Base-by-base conservation (phyloP, 2,329 filamentous ascomycete genomes). In the Metarhizium humberi region DNA sequence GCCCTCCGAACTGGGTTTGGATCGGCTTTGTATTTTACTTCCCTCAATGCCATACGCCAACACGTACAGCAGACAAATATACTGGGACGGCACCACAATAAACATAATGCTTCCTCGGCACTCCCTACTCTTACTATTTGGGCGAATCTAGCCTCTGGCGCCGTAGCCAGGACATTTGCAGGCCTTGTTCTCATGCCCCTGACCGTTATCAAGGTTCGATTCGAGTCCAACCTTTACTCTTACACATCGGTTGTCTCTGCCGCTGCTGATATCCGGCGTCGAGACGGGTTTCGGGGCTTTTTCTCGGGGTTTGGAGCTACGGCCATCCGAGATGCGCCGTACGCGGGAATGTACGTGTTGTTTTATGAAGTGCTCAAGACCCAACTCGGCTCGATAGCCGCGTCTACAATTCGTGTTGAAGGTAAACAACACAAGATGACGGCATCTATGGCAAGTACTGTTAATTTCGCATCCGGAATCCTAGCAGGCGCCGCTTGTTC, bases 281-380 rank as follows among this genome's bases (percentile, higher is more conserved):
- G 76, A 0, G 86, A 92, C 62, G 92, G 94, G 0, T 55, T 88
- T 3, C 82, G 86, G 34, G 94, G 92, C 0, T 95, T 99, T 71
- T 97, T 97, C 65, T 84, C 88, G 0, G 94, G 94, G 1, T 96
- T 95, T 66, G 94, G 94, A 46, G 94, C 92, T 1, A 99, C 94
- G 0, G 90, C 94, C 0, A 82, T 95, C 32, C 81, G 94, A 49
- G 94, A 99, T 71, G 94, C 92, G n/a, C 94, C 94, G 0, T 97
- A 97, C 68, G 94, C 94, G 0, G 94, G 94, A 0, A 77, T 96
- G 16, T 99, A 99, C 66, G 90, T 99, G 1, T 75, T 96, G 7
- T 88, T 96, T 63, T 99, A 99, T 71, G 94, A 99, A 73, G 81
- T 89, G 66, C 78, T 84, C 56, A 95, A 95, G 72, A 80, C 77